A percentile compares a stretch with the other conserved stretches of the same genome.
Conservation (phyloP, 768 basidiomycete species). For the Lactarius sanguifluus region DNA sequence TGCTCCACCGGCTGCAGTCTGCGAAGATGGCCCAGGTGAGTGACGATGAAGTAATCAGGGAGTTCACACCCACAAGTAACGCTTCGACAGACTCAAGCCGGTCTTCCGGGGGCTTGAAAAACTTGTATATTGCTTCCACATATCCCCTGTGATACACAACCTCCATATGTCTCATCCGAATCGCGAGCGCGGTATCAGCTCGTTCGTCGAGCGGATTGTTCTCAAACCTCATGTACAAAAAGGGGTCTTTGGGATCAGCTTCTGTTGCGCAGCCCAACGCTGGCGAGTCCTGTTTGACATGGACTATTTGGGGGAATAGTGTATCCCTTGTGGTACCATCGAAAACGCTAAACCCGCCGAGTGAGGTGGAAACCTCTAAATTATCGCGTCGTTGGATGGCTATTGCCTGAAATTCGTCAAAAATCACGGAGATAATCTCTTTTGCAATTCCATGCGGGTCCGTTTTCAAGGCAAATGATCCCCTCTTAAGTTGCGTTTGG, state of each 20-base stretch:
- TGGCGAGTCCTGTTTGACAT: conserved; percentile 47
- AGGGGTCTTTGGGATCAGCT: conserved; percentile 47
- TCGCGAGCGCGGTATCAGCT: conserved; percentile 86
- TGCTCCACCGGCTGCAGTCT: conserved; percentile 92
- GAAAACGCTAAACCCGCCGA: conserved; percentile 83
- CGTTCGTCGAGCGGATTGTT: conserved; percentile 87
- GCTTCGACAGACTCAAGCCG: conserved; percentile 96
- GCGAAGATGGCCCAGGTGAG: conserved; percentile 8
- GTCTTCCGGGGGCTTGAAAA: conserved; percentile 91
- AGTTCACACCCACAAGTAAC: conserved; percentile 59
- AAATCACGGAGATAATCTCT: conserved; percentile 85
- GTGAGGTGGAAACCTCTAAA: conserved; percentile 79
- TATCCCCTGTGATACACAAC: conserved; percentile 95
- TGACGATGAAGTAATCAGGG: conserved; percentile 12
- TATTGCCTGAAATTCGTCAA: conserved; percentile 82
- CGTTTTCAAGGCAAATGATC: conserved; percentile 79
- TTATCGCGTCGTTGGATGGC: conserved; percentile 84
- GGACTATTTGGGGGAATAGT: conserved; percentile 87
- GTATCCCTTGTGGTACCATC: conserved; percentile 86
- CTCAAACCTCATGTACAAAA: conserved; percentile 92
- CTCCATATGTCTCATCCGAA: conserved; percentile 93
- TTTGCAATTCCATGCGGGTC: conserved; percentile 62
- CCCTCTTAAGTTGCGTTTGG: conserved; percentile 76
- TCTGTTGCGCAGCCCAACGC: conserved; percentile 15
- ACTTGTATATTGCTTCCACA: conserved; percentile 86